Percentiles rank a stretch among this genome's conserved stretches.
phyloP scores from a whole-genome alignment of 768 basidiomycete genomes.

The Rhizopogon sp. region DNA sequence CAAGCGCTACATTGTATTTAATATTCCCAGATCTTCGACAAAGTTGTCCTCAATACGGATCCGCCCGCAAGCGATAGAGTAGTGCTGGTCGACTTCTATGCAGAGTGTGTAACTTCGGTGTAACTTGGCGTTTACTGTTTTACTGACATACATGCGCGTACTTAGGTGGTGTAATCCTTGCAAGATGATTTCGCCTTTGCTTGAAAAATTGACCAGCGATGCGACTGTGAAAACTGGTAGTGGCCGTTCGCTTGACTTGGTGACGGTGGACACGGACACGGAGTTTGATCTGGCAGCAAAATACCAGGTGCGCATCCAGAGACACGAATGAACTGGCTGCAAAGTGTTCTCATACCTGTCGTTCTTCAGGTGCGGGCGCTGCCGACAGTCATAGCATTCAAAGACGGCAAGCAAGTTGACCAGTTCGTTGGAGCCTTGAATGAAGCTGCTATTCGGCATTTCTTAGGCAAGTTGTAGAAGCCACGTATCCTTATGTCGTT shows the following conservation, averaged over 20 bases:
- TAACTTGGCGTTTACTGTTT: not conserved
- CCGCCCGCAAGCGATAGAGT: constrained; percentile 40
- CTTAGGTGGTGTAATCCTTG: constrained; percentile 79
- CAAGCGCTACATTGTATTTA: not conserved
- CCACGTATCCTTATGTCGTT: not conserved
- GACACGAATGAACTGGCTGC: not conserved
- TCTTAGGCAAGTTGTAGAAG: constrained; percentile 37
- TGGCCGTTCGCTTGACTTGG: constrained; percentile 59
- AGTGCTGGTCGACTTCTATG: constrained; percentile 76
- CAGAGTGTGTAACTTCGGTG: constrained; percentile 49
- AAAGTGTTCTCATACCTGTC: not conserved
- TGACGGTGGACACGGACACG: constrained; percentile 62
- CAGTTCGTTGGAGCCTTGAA: constrained; percentile 61
- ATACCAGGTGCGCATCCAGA: constrained; percentile 38
- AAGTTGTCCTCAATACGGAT: constrained; percentile 23
- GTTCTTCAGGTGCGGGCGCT: constrained; percentile 55
- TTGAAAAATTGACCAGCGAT: constrained; percentile 53
- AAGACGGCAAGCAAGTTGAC: constrained; percentile 50
- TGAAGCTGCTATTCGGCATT: constrained; percentile 37
- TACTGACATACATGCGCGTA: not conserved
- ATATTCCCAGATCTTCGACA: constrained; percentile 29
- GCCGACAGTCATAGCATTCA: constrained; percentile 80
- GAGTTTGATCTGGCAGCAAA: constrained; percentile 45
- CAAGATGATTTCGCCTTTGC: constrained; percentile 63
- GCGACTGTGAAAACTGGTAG: constrained; percentile 41